Conservation (phyloP, 2,329 filamentous ascomycete species). For the Epicoccum nigrum region DNA sequence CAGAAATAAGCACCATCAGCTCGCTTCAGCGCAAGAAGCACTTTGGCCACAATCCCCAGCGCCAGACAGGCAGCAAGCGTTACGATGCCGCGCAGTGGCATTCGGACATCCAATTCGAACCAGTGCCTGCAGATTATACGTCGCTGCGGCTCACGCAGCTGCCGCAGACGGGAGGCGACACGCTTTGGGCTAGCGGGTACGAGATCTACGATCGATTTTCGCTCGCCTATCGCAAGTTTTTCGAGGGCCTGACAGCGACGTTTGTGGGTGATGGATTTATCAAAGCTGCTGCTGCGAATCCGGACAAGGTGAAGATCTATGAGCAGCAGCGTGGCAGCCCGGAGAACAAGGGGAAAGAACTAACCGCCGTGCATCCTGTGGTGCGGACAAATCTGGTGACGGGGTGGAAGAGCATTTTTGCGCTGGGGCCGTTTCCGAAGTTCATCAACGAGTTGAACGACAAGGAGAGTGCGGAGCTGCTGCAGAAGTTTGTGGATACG, state of each 20-base stretch:
- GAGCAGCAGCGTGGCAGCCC: conserved; percentile 29
- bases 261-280: conserved; percentile 31
- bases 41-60: conserved; percentile 21
- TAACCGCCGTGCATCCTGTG: conserved; percentile 35
- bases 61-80: conserved; percentile 44
- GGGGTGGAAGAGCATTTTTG: conserved; percentile 45
- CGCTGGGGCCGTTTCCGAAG: conserved; percentile 29
- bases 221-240: conserved; percentile 27
- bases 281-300: conserved; percentile 17
- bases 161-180: conserved; percentile 45
- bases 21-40: conserved; percentile 40
- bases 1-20: conserved; percentile 46
- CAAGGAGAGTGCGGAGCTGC: conserved; percentile 35
- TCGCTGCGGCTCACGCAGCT: conserved; percentile 57
- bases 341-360: conserved; percentile 28
- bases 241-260: conserved; percentile 34
- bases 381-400: conserved; percentile 43
- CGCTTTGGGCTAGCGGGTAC: conserved; percentile 53
- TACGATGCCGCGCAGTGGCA: conserved; percentile 58
- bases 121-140: conserved; percentile 67
- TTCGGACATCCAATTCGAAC: conserved; percentile 70
- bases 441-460: conserved; percentile 47
- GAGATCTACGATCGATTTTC: conserved; percentile 45
- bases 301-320: conserved; percentile 19
- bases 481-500: conserved; percentile 13